Conservation (phyloP, 331 rosid genomes). For the Quercus lobata region DNA sequence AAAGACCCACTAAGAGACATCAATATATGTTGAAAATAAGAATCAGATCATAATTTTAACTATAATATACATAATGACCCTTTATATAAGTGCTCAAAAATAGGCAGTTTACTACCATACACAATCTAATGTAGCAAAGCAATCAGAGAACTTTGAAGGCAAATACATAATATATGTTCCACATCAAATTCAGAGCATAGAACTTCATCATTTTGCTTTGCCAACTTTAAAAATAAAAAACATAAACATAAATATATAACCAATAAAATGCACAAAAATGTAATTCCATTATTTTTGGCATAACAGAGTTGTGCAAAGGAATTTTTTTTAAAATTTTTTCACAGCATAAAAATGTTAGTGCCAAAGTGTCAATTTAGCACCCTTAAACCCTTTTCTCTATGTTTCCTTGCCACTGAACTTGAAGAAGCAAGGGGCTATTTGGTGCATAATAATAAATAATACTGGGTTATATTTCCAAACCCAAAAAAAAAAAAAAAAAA, state of each 20-base stretch:
- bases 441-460: slow-evolving; percentile 38
- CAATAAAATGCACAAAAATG: neutral
- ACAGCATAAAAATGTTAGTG: slow-evolving; percentile 20
- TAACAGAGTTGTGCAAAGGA: slow-evolving; percentile 11
- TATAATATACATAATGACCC: too few relatives aligned
- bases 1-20: neutral
- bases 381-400: slow-evolving; percentile 30
- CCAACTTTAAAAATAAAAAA: neutral
- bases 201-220: slow-evolving; percentile 59
- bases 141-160: slow-evolving; percentile 87
- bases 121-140: slow-evolving; percentile 26
- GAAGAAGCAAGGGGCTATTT: slow-evolving; percentile 77
- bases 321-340: slow-evolving; percentile 1
- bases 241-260: neutral
- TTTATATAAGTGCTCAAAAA: neutral
- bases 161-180: slow-evolving; percentile 16
- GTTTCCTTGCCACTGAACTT: slow-evolving; percentile 68
- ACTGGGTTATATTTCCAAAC: neutral
- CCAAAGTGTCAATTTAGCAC: slow-evolving; percentile 73
- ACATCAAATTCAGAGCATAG: slow-evolving; percentile 53
- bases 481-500: neutral
- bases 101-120: too few relatives aligned
- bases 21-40: neutral
- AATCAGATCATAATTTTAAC: too few relatives aligned
- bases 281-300: slow-evolving; percentile 20